Evolutionary conservation across 495 filamentous ascomycete genomes (phyloP).

Genomic region (Trichoderma virens): DNA sequence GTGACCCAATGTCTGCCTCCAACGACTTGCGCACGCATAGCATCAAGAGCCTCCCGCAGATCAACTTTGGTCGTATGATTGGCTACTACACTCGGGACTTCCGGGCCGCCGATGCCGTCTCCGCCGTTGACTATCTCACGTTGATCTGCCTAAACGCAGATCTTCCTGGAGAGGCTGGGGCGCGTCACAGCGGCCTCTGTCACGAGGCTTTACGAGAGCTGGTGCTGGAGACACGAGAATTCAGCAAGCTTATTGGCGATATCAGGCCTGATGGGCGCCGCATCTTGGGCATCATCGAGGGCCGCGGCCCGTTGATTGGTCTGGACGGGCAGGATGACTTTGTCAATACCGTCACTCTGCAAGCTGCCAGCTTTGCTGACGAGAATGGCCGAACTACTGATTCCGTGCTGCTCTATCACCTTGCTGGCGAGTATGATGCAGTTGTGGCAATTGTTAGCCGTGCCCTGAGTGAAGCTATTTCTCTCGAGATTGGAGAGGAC

Average conservation of each 20-base stretch:
- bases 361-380: constrained; percentile 84
- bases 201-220: constrained; percentile 93
- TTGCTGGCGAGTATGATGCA: constrained; percentile 88
- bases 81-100: constrained; percentile 95
- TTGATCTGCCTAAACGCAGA: constrained; percentile 91
- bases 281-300: constrained; percentile 79
- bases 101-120: constrained; percentile 74
- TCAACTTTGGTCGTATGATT: constrained; percentile 89
- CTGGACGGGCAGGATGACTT: constrained; percentile 74
- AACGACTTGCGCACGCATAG: constrained; percentile 62
- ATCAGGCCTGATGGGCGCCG: constrained; percentile 73
- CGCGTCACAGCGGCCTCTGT: constrained; percentile 71
- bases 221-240: constrained; percentile 88
- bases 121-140: constrained; percentile 87
- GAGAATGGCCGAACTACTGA: constrained; percentile 89
- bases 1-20: constrained; percentile 58
- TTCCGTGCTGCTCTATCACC: constrained; percentile 86
- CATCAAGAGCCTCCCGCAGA: constrained; percentile 73
- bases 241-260: constrained; percentile 87
- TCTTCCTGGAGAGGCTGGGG: constrained; percentile 62
- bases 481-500: constrained; percentile 71
- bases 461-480: constrained; percentile 79
- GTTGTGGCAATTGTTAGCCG: constrained; percentile 84
- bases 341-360: constrained; percentile 74
- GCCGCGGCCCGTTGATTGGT: constrained; percentile 77